Evolutionary conservation across 148 eudicot genomes (phyloP).

Genomic region (Polygonum maritimum): DNA sequence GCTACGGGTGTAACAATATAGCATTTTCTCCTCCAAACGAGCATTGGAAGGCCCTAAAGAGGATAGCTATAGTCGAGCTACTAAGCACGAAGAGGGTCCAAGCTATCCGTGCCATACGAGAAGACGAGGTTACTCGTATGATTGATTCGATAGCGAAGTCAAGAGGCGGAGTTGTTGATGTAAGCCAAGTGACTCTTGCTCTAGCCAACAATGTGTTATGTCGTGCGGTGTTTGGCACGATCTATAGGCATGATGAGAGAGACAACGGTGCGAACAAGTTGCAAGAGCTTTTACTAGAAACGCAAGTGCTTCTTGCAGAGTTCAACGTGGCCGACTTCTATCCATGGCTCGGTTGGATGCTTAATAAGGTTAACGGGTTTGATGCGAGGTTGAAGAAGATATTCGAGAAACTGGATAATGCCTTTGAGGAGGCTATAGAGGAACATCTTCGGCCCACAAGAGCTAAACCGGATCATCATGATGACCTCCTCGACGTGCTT

Average conservation of each 20-base stretch:
- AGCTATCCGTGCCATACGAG: constrained; percentile 23
- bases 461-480: constrained; percentile 17
- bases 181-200: constrained; percentile 28
- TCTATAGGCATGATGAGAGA: not conserved
- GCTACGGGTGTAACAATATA: constrained; percentile 23
- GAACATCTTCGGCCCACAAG: constrained; percentile 24
- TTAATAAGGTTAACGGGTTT: constrained; percentile 42
- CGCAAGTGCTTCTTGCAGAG: constrained; percentile 32
- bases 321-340: constrained; percentile 45
- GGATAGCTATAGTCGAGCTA: constrained; percentile 26
- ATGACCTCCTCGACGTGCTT: constrained; percentile 43
- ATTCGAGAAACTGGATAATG: constrained; percentile 24
- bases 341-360: constrained; percentile 43
- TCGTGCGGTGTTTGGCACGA: constrained; percentile 34
- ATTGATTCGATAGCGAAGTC: constrained; percentile 17
- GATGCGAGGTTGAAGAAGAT: constrained; percentile 30
- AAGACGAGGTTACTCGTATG: constrained; percentile 28
- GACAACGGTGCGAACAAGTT: constrained; percentile 5
- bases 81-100: constrained; percentile 35
- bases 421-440: constrained; percentile 29
- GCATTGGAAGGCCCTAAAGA: constrained; percentile 41
- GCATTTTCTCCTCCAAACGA: constrained; percentile 35
- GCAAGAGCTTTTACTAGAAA: constrained; percentile 21
- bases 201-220: constrained; percentile 34
- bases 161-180: constrained; percentile 12